These are phyloP conservation scores for Colletotrichum magnum DNA, from an alignment of 2,329 filamentous ascomycete genomes.

Conservation along the genomic window DNA sequence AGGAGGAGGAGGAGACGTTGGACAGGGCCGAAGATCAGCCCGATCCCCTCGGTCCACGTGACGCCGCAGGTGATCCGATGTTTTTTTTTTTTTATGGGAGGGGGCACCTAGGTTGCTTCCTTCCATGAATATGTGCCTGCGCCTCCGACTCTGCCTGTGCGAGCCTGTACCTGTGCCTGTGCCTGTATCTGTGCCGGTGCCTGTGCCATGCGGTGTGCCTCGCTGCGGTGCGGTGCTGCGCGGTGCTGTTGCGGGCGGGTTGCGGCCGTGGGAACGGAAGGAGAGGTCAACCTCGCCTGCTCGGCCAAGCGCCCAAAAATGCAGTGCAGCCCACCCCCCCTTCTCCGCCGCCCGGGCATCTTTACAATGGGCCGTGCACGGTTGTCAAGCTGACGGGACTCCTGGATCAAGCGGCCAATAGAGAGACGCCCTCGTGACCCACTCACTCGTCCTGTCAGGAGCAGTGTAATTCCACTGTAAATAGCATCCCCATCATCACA, in stretches of 20 bases:
- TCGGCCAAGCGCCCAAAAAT: conserved; percentile 37
- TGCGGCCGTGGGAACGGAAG: background rate
- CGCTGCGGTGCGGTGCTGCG: background rate
- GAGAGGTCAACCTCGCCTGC: conserved; percentile 5
- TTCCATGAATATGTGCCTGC: background rate
- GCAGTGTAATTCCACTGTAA: conserved; percentile 34
- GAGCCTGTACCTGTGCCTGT: background rate
- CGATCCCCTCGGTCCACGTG: conserved; percentile 18
- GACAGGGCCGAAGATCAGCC: conserved; percentile 24
- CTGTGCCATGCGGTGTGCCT: background rate
- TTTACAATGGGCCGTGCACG: conserved; percentile 32
- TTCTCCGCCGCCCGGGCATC: conserved; percentile 28
- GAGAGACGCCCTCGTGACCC: background rate
- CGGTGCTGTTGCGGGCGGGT: background rate
- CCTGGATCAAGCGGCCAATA: conserved; percentile 24
- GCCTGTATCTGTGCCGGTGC: background rate
- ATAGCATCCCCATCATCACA: conserved; percentile 27
- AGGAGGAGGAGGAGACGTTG: background rate
- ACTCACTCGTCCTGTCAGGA: conserved; percentile 33
- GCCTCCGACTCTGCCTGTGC: background rate
- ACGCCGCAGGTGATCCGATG: conserved; percentile 30
- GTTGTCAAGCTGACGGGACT: conserved; percentile 12
- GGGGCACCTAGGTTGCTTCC: no score
- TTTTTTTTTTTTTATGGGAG: background rate
- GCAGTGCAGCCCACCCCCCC: conserved; percentile 29